These are phyloP conservation scores for Melocanna baccifera DNA, from an alignment of 176 grass and related monocot genomes.

Conservation along the genomic window DNA sequence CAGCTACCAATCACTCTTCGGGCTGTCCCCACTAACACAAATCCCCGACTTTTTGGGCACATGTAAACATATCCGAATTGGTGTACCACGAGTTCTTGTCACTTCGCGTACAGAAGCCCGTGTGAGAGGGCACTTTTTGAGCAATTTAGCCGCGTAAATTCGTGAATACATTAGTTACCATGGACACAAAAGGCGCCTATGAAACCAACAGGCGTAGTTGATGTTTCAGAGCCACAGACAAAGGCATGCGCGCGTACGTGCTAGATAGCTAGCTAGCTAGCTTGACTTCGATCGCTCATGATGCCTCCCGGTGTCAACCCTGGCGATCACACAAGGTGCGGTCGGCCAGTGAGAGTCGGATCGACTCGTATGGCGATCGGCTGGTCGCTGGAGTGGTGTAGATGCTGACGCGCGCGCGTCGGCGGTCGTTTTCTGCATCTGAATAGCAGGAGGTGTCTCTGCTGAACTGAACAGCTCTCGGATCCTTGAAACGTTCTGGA, in stretches of 20 bases:
- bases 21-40: constrained; percentile 9
- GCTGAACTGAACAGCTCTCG: neutral
- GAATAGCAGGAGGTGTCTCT: neutral
- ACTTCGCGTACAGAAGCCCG: neutral
- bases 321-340: constrained; percentile 38
- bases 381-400: neutral
- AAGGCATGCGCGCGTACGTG: neutral
- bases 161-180: neutral
- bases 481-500: neutral
- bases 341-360: neutral
- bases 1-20: constrained; percentile 28
- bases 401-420: neutral
- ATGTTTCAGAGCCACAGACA: neutral
- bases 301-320: constrained; percentile 1
- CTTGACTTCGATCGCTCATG: no score
- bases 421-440: neutral
- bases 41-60: neutral
- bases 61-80: neutral
- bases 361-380: neutral
- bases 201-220: neutral
- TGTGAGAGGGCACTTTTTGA: neutral
- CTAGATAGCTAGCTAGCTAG: neutral
- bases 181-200: neutral
- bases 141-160: neutral
- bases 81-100: neutral